Conservation (phyloP, 345 rosid species). For the Corchorus olitorius region DNA sequence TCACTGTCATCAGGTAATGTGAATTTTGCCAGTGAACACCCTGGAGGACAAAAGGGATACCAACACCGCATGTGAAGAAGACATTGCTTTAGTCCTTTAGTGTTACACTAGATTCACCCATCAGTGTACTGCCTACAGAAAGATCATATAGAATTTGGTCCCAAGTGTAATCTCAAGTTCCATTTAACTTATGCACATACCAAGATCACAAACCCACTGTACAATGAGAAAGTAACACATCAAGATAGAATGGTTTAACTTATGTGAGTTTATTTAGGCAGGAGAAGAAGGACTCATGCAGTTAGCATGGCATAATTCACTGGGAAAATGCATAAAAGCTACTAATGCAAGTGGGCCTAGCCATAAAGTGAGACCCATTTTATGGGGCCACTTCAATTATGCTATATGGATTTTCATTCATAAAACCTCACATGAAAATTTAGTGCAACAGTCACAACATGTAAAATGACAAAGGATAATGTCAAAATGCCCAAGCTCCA, state of each 20-base stretch:
- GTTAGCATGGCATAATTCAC: not conserved
- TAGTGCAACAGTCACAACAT: constrained; percentile 12
- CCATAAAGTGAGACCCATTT: constrained; percentile 18
- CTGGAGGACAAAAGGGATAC: constrained; percentile 14
- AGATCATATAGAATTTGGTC: constrained; percentile 13
- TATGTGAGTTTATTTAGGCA: not conserved
- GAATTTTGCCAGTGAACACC: constrained; percentile 13
- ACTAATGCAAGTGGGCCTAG: constrained; percentile 12
- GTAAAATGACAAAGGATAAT: constrained; percentile 21
- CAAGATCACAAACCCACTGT: constrained; percentile 1
- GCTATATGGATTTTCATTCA: constrained; percentile 14
- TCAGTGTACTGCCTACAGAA: constrained; percentile 20
- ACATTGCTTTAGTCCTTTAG: constrained; percentile 13
- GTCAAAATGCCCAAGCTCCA: constrained; percentile 19
- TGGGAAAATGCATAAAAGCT: constrained; percentile 17
- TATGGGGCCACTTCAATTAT: constrained; percentile 25
- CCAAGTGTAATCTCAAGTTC: constrained; percentile 17
- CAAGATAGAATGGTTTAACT: not conserved
- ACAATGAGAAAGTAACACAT: not conserved
- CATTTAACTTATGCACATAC: constrained; percentile 2
- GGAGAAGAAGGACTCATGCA: not conserved
- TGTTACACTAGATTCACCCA: not conserved
- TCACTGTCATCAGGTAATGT: constrained; percentile 25
- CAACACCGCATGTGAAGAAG: constrained; percentile 29
- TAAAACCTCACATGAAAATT: constrained; percentile 24